Evolutionary conservation across 345 rosid genomes (phyloP), one percentile per base, ranked within the genome.

Genomic region (Clarkia xantiana): DNA sequence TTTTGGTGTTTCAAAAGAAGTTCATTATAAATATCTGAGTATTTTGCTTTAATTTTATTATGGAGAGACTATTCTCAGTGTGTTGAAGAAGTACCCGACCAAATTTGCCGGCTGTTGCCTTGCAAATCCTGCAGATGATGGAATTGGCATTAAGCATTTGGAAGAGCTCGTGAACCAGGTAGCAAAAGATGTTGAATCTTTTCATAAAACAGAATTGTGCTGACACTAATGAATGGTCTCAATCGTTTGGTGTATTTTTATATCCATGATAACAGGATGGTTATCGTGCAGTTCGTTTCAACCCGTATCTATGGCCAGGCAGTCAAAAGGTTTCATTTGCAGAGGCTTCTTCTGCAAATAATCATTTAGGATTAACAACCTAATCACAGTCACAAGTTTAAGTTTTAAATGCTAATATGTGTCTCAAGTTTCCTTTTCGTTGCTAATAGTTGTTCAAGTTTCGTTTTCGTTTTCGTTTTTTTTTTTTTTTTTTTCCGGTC

Each of bases 41-140:
- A 18, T 43, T 20, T 40, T 13, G 39, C 20, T 22, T 45, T 10
- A 13, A 19, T 59, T 48, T 53, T 59, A 18, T 60, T 59, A 45
- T 14, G 40, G 42, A 10, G 25, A 45, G 9, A 39, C 5, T 66
- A 34, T n/a, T 54, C 65, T 55, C 73, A 89, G 94, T 49, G 81
- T 73, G 60, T 45, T 90, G 60, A 77, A 75, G 70, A 86, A 71
- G 62, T 67, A 79, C 68, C 95, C 95, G 2, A 64, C 75, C 47
- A 90, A 86, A 71, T 86, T 86, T 59, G 76, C 65, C 4, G 97
- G 97, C 23, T 90, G 95, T 67, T 82, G 94, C 74, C 94, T 90
- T 52, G 94, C 97, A 49, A 79, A 85, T 73, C 95, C 97, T 50
- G 78, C 90, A 64, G 94, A 79, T 67, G 86, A 90, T 76, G 82